Base-by-base conservation (phyloP, 805 yeast genomes). In the Candida sakaeoensis region DNA sequence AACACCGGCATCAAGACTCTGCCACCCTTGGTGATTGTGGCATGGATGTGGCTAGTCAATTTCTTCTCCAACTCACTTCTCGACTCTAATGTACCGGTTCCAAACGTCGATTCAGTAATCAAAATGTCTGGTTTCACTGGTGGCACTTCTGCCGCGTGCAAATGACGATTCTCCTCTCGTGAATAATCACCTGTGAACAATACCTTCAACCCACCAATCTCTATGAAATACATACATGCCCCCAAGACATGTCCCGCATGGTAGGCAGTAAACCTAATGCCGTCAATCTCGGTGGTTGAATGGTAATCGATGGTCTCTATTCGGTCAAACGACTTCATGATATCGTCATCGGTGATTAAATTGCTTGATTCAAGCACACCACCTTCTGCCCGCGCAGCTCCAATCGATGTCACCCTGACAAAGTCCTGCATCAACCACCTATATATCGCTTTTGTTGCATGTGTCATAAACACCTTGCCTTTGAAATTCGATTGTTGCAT, bases 201-300 rank as follows among this genome's bases (percentile, higher is more conserved):
- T 0, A 88, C 73, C 49, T 87, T 85, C 43, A 91, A 66, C 0
- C 97, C 97, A 14, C 96, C 96, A 52, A 93, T 84, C 60, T 93
- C 99, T 36, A 93, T 78, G 49, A 93, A 81, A 60, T 82, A 93
- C 98, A 93, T 93, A 9, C 98, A 96, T 8, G 99, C 98, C 40
- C 99, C 99, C 32, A 93, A 69, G 9, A 93, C 99, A 72, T 93
- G 99, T n/a, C 99, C 99, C 6, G 99, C 99, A 65, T 91, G 99
- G 60, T 84, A 93, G 1, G 99, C 99, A 1, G 99, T 93, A 67
- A 93, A 91, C 55, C 93, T 74, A 41, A 93, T 82, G 38, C 99
- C 99, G 43, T 86, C 95, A 25, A 90, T 85, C 52, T 93, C 98
- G 48, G 88, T 77, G 0, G 99, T 93, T 4, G 97, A 87, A 61